A percentile compares a stretch with the other conserved stretches of the same genome.
These are phyloP conservation scores for Fusarium siculi DNA, from an alignment of 2,329 filamentous ascomycete species.

Conservation along the genomic window DNA sequence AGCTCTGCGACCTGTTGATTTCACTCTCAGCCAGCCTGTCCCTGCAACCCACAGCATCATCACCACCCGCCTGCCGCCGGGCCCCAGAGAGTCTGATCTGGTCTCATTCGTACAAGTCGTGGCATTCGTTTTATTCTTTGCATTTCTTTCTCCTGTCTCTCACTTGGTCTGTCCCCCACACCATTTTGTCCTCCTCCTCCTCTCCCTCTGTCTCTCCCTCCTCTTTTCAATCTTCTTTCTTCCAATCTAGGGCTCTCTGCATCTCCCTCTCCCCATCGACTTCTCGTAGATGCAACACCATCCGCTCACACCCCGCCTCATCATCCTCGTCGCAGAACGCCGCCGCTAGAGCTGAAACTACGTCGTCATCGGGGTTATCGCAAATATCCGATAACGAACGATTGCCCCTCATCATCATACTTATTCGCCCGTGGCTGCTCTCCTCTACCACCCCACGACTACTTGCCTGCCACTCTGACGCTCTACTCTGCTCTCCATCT, in stretches of 20 bases:
- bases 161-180: conserved; percentile 31
- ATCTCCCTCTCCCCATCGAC: neutral
- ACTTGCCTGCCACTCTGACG: conserved; percentile 5
- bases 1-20: conserved; percentile 29
- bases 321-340: conserved; percentile 28
- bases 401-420: conserved; percentile 40
- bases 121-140: conserved; percentile 41
- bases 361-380: conserved; percentile 46
- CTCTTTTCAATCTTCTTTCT: neutral
- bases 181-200: conserved; percentile 20
- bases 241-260: neutral
- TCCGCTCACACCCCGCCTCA: conserved; percentile 19
- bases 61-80: conserved; percentile 29
- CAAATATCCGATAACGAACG: conserved; percentile 42
- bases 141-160: conserved; percentile 24
- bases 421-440: conserved; percentile 19
- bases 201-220: neutral
- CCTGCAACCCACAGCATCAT: conserved; percentile 44
- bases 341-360: conserved; percentile 39
- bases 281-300: conserved; percentile 1
- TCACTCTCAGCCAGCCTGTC: conserved; percentile 40
- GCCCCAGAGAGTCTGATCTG: conserved; percentile 28
- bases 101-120: conserved; percentile 43
- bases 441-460: conserved; percentile 14
- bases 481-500: conserved; percentile 13